A percentile compares a stretch with the other conserved stretches of the same genome.
Conservation (phyloP, 1,139 yeast genomes). For the Eremothecium cymbalariae region DNA sequence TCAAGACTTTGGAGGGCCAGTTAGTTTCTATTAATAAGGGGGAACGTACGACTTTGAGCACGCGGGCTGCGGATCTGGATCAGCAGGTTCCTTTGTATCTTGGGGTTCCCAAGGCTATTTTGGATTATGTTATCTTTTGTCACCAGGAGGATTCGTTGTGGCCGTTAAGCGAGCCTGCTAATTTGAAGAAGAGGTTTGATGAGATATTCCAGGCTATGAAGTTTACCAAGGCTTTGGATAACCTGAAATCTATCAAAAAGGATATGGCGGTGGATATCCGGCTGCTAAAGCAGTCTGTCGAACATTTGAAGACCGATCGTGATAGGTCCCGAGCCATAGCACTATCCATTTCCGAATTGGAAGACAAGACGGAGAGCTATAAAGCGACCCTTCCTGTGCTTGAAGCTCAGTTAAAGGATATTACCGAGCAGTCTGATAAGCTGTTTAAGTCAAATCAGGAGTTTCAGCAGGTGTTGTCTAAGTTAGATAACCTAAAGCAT, state of each 20-base stretch:
- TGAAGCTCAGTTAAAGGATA: constrained; percentile 42
- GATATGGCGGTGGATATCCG: constrained; percentile 71
- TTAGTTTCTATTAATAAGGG: constrained; percentile 58
- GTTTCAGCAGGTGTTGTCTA: constrained; percentile 64
- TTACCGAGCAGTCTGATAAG: constrained; percentile 52
- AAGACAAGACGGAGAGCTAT: constrained; percentile 39
- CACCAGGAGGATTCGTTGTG: constrained; percentile 96
- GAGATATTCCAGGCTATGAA: constrained; percentile 94
- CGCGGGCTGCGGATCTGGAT: constrained; percentile 82
- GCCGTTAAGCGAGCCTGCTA: constrained; percentile 92
- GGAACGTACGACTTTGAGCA: constrained; percentile 64
- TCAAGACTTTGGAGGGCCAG: constrained; percentile 89
- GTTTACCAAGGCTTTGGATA: constrained; percentile 83
- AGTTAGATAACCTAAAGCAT: constrained; percentile 49
- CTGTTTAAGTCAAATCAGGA: constrained; percentile 74
- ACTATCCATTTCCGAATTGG: constrained; percentile 41
- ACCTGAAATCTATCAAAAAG: constrained; percentile 64
- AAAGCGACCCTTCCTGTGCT: constrained; percentile 44
- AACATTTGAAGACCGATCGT: constrained; percentile 64
- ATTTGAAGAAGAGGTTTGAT: constrained; percentile 83
- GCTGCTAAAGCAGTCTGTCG: constrained; percentile 67
- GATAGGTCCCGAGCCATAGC: constrained; percentile 59
- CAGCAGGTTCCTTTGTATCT: constrained; percentile 68
- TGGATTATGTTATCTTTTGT: constrained; percentile 91
- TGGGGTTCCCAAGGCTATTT: constrained; percentile 81